Evolutionary conservation across 1,284 basidiomycete genomes (phyloP).

Genomic region (Puccinia novopanici): DNA sequence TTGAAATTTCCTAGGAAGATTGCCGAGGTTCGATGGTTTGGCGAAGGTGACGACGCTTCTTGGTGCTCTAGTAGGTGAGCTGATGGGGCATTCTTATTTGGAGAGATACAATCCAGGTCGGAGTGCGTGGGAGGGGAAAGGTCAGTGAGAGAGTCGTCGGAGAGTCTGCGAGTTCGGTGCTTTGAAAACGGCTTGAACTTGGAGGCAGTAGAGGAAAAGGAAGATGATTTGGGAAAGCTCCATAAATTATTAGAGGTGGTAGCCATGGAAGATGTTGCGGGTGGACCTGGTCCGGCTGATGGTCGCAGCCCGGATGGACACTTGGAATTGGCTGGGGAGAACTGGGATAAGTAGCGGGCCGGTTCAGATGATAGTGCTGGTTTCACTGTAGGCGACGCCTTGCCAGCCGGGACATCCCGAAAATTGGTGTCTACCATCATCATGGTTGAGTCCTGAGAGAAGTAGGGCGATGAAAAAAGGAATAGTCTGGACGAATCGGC

Average conservation of each 20-base stretch:
- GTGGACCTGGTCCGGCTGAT: neutral
- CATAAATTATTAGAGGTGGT: neutral
- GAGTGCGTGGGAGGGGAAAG: constrained; percentile 43
- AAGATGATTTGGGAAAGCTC: neutral
- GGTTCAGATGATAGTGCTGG: constrained; percentile 4
- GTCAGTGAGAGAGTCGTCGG: constrained; percentile 40
- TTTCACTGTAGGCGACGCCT: constrained; percentile 9
- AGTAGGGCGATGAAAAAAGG: neutral
- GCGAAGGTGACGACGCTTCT: neutral
- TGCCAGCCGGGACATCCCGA: neutral
- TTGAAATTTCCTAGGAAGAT: constrained; percentile 22
- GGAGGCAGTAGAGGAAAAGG: constrained; percentile 32
- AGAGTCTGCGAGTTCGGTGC: constrained; percentile 32
- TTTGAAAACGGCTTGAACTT: constrained; percentile 32
- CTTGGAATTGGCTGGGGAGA: neutral
- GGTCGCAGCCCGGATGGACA: constrained; percentile 12
- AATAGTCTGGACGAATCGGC: neutral
- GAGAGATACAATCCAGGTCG: constrained; percentile 28
- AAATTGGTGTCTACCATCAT: constrained; percentile 10
- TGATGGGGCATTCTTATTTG: neutral
- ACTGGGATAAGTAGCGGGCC: neutral
- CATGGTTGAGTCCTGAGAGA: neutral
- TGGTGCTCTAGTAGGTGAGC: neutral
- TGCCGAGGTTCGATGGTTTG: neutral
- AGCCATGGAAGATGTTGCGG: neutral